phyloP scores from a whole-genome alignment of 1,284 basidiomycete species.

The Cutaneotrichosporon spelunceum region DNA sequence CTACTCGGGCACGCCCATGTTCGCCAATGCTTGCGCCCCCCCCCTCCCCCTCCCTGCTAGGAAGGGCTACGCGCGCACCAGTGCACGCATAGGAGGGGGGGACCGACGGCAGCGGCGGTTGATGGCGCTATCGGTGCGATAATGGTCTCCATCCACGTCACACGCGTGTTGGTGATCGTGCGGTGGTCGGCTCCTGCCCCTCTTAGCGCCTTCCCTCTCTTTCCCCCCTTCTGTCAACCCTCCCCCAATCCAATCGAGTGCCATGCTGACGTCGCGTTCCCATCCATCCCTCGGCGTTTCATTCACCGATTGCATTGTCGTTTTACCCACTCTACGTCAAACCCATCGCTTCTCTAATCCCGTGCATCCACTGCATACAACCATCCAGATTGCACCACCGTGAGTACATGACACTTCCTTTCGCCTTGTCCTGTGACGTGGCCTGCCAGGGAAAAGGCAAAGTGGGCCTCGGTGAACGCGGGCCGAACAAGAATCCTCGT shows the following conservation, averaged over 20 bases:
- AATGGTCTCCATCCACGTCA: constrained; percentile 4
- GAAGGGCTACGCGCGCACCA: not conserved
- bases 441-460: constrained; percentile 5
- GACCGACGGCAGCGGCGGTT: not conserved
- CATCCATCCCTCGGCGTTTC: constrained; percentile 4
- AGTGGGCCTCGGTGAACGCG: not conserved
- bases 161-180: constrained; percentile 8
- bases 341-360: constrained; percentile 2
- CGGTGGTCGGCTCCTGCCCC: constrained; percentile 1
- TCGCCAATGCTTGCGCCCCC: not conserved
- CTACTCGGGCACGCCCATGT: not conserved
- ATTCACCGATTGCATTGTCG: constrained; percentile 4
- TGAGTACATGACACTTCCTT: not conserved
- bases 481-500: not conserved
- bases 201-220: constrained; percentile 4
- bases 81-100: not conserved
- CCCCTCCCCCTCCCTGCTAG: not conserved
- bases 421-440: constrained; percentile 5
- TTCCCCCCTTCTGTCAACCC: constrained; percentile 10
- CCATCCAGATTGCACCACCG: not conserved
- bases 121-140: not conserved
- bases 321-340: not conserved
- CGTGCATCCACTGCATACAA: constrained; percentile 5
- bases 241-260: constrained; percentile 4
- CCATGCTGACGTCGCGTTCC: constrained; percentile 17